phyloP scores from a whole-genome alignment of 169 alveolate species.

The Perkinsus olseni region DNA sequence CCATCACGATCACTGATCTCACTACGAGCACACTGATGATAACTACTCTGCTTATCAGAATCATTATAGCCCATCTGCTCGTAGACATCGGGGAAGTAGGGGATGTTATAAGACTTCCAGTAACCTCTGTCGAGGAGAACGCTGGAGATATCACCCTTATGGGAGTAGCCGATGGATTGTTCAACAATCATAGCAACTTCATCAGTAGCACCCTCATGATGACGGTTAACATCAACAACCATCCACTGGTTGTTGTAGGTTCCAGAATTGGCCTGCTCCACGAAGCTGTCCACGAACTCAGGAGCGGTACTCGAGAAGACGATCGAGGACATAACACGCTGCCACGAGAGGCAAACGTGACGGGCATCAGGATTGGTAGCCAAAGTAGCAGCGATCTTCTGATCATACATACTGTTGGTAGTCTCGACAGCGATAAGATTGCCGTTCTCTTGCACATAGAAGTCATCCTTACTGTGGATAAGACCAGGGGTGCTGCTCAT shows the following conservation, averaged over 20 bases:
- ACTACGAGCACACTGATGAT: background rate
- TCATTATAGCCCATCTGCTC: background rate
- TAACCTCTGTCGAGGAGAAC: background rate
- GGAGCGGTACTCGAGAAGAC: background rate
- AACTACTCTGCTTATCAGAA: background rate
- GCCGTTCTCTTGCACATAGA: background rate
- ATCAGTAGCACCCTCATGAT: background rate
- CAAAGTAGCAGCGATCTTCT: background rate
- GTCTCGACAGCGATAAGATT: background rate
- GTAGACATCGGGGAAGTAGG: background rate
- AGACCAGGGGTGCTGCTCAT: background rate
- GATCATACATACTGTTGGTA: background rate
- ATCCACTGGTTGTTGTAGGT: background rate
- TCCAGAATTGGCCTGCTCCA: background rate
- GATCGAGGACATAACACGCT: background rate
- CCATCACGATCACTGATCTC: background rate
- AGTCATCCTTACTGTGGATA: background rate
- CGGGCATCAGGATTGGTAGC: background rate
- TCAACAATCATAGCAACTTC: background rate
- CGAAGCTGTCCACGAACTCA: background rate
- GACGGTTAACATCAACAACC: background rate
- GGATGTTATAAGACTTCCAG: background rate
- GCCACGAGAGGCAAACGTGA: background rate
- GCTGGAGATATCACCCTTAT: background rate
- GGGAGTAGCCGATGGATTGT: background rate